Evolutionary conservation across 2,329 filamentous ascomycete species (phyloP), one percentile per base, ranked within the genome.

Genomic region (Capronia epimyces): DNA sequence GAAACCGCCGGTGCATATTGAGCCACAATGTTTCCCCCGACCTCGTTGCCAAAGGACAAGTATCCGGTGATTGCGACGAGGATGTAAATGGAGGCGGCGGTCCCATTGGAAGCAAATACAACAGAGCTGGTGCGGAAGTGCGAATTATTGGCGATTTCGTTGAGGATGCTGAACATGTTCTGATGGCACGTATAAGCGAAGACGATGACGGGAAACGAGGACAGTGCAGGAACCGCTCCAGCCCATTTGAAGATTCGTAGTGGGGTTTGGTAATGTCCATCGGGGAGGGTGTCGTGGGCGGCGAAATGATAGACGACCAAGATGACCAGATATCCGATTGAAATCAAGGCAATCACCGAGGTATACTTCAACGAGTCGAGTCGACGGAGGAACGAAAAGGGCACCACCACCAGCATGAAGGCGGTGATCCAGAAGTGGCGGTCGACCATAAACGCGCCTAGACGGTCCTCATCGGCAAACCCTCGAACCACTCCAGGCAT

Each of bases 161-260:
- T 98, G 39, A 98, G 73, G 59, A 98, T 95, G 9, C 91, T 95
- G 67, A 98, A 98, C 93, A 98, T 98, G 67, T 98, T 98, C 65
- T 98, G 93, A 69, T 98, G 93, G 67, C 93, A 98, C 1, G 93
- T 98, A 67, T 97, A 98, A n/a, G 91, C 93, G 75, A 98, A 98
- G 1, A 98, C 88, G 50, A 97, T 90, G 46, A 98, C 89, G 0
- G 93, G 93, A 58, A 98, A 81, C 56, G 87, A 90, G 61, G 88
- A 89, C 46, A 98, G 75, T 5, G 86, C 83, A 29, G 86, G 80
- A 8, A 95, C 76, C 2, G 87, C 77, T 6, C 91, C 88, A 37
- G 82, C 84, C 84, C 89, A 95, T 55, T 80, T 73, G 56, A 96
- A 76, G 24, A 89, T 72, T 43, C 86, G 81, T 53, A 98, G 81